A percentile compares a stretch with the other conserved stretches of the same genome.
Evolutionary conservation across 73 alveolate species (phyloP).

Genomic region (Uronychia binucleata): DNA sequence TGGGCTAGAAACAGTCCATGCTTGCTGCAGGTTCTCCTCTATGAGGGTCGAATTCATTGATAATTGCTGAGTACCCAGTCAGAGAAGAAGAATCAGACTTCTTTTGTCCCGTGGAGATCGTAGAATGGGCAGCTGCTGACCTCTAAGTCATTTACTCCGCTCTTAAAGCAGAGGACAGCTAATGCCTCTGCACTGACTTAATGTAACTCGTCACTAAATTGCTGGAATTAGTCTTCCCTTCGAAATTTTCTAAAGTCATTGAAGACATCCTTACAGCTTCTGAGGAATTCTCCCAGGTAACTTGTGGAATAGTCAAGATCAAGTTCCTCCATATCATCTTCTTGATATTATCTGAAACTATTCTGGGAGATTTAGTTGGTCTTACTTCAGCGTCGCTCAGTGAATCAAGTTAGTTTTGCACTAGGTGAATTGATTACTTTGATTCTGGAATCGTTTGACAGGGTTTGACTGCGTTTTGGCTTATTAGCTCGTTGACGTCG

Average conservation of each 20-base stretch:
- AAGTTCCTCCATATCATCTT: conserved; percentile 40
- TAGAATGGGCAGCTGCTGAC: too few relatives aligned
- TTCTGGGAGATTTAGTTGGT: conserved; percentile 43
- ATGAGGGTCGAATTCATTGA: neutral
- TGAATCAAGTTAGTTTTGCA: neutral
- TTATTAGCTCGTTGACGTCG: conserved; percentile 16
- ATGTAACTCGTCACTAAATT: neutral
- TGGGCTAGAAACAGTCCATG: neutral
- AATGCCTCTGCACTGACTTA: neutral
- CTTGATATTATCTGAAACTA: conserved; percentile 15
- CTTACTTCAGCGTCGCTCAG: neutral
- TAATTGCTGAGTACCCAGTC: neutral
- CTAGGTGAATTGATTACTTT: conserved; percentile 6
- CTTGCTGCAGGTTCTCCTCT: neutral
- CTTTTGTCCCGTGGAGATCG: neutral
- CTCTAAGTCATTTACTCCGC: neutral
- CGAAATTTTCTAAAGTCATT: neutral
- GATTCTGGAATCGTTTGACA: neutral
- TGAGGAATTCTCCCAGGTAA: conserved; percentile 48
- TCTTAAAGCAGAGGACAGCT: neutral
- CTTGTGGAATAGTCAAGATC: conserved; percentile 51
- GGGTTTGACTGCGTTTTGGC: conserved; percentile 8
- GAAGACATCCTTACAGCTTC: neutral
- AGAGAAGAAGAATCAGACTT: neutral
- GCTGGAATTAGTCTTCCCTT: neutral